A percentile compares a stretch with the other conserved stretches of the same genome.
Evolutionary conservation across 305 asterid genomes (phyloP).

Genomic region (Plantago lanceolata): DNA sequence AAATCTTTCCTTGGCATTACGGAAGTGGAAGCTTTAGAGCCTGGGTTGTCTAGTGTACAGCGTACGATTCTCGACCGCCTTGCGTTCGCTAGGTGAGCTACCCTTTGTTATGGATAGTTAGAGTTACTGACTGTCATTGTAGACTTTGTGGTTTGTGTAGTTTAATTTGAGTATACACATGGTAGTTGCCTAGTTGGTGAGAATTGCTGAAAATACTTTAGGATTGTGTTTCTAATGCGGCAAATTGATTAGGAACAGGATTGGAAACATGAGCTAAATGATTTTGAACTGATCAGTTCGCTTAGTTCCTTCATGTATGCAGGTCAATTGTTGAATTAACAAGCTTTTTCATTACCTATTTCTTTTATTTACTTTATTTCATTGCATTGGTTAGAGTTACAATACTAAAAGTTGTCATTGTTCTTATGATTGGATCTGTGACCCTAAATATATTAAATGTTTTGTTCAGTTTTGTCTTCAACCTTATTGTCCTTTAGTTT

Average conservation of each 20-base stretch:
- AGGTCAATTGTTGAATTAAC: too few species aligned
- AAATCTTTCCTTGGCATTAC: constrained; percentile 68
- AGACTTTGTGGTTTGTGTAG: neutral
- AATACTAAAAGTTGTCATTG: neutral
- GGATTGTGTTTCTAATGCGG: too few species aligned
- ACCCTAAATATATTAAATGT: neutral
- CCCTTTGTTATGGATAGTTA: neutral
- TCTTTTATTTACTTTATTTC: too few species aligned
- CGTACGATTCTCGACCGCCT: constrained; percentile 65
- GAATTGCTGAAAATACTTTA: neutral
- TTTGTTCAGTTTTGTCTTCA: neutral
- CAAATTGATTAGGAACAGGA: too few species aligned
- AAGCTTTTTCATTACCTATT: too few species aligned
- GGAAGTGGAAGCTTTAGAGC: constrained; percentile 53
- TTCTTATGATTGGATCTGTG: neutral
- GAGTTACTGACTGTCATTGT: neutral
- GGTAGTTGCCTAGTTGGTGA: neutral
- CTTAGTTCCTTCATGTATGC: too few species aligned
- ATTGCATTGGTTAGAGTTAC: neutral
- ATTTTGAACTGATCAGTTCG: too few species aligned
- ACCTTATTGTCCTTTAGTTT: neutral
- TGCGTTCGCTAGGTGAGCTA: constrained; percentile 65
- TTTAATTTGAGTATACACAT: neutral
- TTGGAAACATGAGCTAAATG: too few species aligned
- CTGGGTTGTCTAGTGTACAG: constrained; percentile 40